These are phyloP conservation scores for Botrytis hyacinthi DNA, from an alignment of 2,329 filamentous ascomycete species.

Conservation along the genomic window DNA sequence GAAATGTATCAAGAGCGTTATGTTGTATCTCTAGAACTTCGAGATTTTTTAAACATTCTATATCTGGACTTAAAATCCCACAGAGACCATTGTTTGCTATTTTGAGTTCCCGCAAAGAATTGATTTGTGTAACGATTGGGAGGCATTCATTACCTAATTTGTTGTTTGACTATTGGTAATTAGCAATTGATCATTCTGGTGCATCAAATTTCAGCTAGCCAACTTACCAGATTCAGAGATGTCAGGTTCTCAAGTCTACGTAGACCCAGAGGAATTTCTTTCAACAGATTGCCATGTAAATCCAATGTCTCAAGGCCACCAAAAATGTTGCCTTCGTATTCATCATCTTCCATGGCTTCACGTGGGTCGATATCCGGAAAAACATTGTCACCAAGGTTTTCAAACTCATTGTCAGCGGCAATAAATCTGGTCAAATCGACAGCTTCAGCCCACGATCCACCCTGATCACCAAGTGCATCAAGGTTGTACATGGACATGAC, in stretches of 20 bases:
- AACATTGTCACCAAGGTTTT: slow-evolving; percentile 66
- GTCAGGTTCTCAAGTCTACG: slow-evolving; percentile 71
- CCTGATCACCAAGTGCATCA: slow-evolving; percentile 60
- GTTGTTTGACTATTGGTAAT: slow-evolving; percentile 66
- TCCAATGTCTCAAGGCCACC: slow-evolving; percentile 78
- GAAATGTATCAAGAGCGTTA: slow-evolving; percentile 74
- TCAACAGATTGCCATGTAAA: slow-evolving; percentile 79
- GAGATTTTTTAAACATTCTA: slow-evolving; percentile 64
- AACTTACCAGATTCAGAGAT: slow-evolving; percentile 73
- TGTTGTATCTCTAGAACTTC: slow-evolving; percentile 79
- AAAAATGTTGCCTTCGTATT: slow-evolving; percentile 73
- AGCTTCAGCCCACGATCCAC: slow-evolving; percentile 81
- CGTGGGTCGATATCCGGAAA: slow-evolving; percentile 71
- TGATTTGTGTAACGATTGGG: slow-evolving; percentile 71
- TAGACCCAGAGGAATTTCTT: slow-evolving; percentile 70
- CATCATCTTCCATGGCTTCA: slow-evolving; percentile 57
- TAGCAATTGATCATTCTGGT: slow-evolving; percentile 13
- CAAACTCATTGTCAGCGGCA: slow-evolving; percentile 86
- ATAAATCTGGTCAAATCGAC: slow-evolving; percentile 83
- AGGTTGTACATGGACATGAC: slow-evolving; percentile 90
- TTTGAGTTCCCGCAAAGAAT: slow-evolving; percentile 72
- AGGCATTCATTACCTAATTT: slow-evolving; percentile 70
- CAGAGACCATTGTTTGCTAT: slow-evolving; percentile 74
- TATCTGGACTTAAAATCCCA: slow-evolving; percentile 62
- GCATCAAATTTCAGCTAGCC: background rate